Evolutionary conservation across 495 filamentous ascomycete genomes (phyloP), one percentile per base, ranked within the genome.

Genomic region (Cairneyella variabilis): DNA sequence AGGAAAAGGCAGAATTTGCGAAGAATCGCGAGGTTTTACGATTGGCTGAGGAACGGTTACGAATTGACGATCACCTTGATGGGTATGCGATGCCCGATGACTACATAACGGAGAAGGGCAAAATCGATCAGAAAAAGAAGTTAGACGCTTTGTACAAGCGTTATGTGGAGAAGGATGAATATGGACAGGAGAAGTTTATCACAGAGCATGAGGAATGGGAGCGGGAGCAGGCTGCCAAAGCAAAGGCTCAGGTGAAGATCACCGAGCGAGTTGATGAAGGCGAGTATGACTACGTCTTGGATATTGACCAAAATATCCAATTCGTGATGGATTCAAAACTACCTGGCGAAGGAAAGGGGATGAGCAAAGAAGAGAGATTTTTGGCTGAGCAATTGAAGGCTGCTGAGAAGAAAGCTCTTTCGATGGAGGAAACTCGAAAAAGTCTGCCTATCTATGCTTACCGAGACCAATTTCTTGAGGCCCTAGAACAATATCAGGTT

Each of bases 161-260:
- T 18, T 91, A 97, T 62, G 87, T 96, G 12, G 91, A 97, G 51
- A 81, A 82, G 41, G 91, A 95, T 45, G 89, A 96, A 58, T 80
- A 83, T 41, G 91, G 91, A 22, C 83, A 92, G 60, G 93, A 97
- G 67, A 83, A 85, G 58, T 95, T 88, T 60, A 76, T 97, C 44
- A 96, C 93, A 0, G 93, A 98, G 66, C 89, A 95, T 58, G 89
- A 97, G 52, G 90, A 96, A 66, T 97, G 91, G 91, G 93, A 98
- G 68, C 68, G 83, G 40, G 91, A 97, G 66, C 93, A 97, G 66
- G 84, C 86, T 5, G 79, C 86, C 57, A 95, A 95, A 67, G 93
- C 90, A 1, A 90, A 91, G 60, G 84, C 90, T 4, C 92, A 97
- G 65, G 89, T 96, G 54, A 75, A 83, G 48, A 77, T 82, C 49